phyloP scores from a whole-genome alignment of 2,329 filamentous ascomycete species.

The Alternaria gansuensis region DNA sequence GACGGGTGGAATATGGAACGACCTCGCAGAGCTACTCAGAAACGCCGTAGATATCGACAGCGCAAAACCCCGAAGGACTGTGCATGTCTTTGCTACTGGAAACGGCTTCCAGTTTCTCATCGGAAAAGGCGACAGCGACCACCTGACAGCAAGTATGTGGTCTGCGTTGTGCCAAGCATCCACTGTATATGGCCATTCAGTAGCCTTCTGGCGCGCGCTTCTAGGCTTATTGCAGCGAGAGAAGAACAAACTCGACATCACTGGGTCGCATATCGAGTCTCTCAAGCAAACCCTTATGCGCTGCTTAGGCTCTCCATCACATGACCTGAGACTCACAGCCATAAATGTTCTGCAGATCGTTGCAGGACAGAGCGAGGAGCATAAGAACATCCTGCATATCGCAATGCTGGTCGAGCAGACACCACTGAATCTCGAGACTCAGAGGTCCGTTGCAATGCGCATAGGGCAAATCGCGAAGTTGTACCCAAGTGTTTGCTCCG shows the following conservation, averaged over 20 bases:
- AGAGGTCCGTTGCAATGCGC: conserved; percentile 82
- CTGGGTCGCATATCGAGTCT: conserved; percentile 66
- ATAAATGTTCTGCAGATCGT: conserved; percentile 75
- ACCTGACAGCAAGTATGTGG: conserved; percentile 64
- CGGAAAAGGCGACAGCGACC: conserved; percentile 63
- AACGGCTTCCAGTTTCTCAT: conserved; percentile 79
- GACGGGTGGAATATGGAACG: conserved; percentile 30
- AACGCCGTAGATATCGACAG: conserved; percentile 23
- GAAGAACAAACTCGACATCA: conserved; percentile 61
- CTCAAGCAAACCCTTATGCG: conserved; percentile 72
- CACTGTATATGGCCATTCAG: conserved; percentile 68
- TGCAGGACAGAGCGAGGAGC: conserved; percentile 58
- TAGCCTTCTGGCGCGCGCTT: conserved; percentile 47
- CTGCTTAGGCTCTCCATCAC: conserved; percentile 79
- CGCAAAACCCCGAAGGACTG: conserved; percentile 9
- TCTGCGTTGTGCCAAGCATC: conserved; percentile 72
- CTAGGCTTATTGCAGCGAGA: conserved; percentile 71
- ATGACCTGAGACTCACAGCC: conserved; percentile 75
- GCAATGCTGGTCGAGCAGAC: conserved; percentile 85
- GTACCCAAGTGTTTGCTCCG: conserved; percentile 68
- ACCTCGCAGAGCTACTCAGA: conserved; percentile 36
- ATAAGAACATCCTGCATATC: conserved; percentile 63
- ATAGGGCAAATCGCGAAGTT: conserved; percentile 76
- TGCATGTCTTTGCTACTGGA: conserved; percentile 71
- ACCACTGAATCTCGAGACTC: conserved; percentile 77